Conservation (phyloP, 148 eudicot species). For the Dysphania ambrosioides region DNA sequence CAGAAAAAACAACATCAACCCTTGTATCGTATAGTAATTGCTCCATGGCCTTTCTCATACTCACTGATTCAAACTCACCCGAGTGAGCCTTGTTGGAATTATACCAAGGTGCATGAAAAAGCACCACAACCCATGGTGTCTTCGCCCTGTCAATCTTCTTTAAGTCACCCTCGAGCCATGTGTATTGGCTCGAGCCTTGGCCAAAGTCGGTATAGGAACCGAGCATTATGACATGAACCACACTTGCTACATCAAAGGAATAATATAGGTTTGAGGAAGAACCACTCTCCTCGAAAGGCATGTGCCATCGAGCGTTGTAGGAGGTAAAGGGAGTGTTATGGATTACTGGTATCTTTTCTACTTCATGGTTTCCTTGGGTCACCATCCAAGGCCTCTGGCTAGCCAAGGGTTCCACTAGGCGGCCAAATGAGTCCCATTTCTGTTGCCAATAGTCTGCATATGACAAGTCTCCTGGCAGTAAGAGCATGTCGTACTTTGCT, state of each 20-base stretch:
- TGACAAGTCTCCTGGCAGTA: conserved; percentile 73
- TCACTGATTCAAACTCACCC: conserved; percentile 47
- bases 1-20: conserved; percentile 60
- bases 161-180: conserved; percentile 56
- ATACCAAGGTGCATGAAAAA: conserved; percentile 82
- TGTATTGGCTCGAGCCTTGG: conserved; percentile 49
- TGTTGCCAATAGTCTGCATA: conserved; percentile 58
- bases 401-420: conserved; percentile 56
- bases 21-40: conserved; percentile 44
- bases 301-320: conserved; percentile 70
- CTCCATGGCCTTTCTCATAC: conserved; percentile 64
- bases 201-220: conserved; percentile 67
- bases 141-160: conserved; percentile 43
- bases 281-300: conserved; percentile 68
- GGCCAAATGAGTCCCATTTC: conserved; percentile 69
- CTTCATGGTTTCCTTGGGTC: conserved; percentile 75
- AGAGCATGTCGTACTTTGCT: conserved; percentile 50
- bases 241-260: conserved; percentile 58
- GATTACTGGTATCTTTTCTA: conserved; percentile 41
- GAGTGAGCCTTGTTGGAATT: conserved; percentile 60
- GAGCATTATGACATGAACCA: conserved; percentile 68
- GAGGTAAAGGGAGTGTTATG: conserved; percentile 45
- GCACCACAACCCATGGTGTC: conserved; percentile 65
- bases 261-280: conserved; percentile 64
- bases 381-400: conserved; percentile 89